Evolutionary conservation across 164 flowering plant genomes (phyloP), one percentile per base, ranked within the genome.

Genomic region (Magnolia officinalis): DNA sequence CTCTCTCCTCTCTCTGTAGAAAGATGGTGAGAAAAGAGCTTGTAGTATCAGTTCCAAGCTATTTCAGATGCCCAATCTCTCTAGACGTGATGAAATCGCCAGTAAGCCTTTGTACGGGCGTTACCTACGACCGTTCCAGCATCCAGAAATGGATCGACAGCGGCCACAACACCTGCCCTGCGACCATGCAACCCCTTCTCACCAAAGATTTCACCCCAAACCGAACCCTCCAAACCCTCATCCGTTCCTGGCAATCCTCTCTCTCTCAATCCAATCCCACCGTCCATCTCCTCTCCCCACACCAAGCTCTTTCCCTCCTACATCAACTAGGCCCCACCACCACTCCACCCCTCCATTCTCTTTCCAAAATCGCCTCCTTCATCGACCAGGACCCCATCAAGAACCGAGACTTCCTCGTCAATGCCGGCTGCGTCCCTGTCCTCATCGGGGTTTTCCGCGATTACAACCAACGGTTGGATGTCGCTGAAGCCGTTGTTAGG

Each of bases 161-260:
- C 78, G 99, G 99, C 71, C 85, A 96, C 88, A 90, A 91, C 84
- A 96, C 99, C 8, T 96, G 99, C 74, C 98, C 98, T 1, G 97
- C 96, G 66, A 96, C 98, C 79, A 92, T 91, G 95, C 97, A 93
- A 78, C 85, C 90, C 50, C 89, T 96, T 20, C 90, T 83, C 2
- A 83, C 78, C 80, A 90, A 83, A 70, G 95, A 90, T 9, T 79
- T 93, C 64, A 87, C 90, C 8, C 99, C 98, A 10, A 93, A 96
- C 71, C 95, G 78, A 75, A 92, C 87, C 29, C 87, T 96, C n/a
- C 93, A 87, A 5, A 90, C 96, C 61, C 87, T 96, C 77, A 96
- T 96, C 79, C 87, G 85, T 84, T 80, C 88, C 87, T 95, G 99
- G 99, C 86, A 86, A 65, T 80, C 95, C 18, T 55, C 71, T 79